Base-by-base conservation (phyloP, 108 stramenopile genomes). In the Chaetoceros muelleri region DNA sequence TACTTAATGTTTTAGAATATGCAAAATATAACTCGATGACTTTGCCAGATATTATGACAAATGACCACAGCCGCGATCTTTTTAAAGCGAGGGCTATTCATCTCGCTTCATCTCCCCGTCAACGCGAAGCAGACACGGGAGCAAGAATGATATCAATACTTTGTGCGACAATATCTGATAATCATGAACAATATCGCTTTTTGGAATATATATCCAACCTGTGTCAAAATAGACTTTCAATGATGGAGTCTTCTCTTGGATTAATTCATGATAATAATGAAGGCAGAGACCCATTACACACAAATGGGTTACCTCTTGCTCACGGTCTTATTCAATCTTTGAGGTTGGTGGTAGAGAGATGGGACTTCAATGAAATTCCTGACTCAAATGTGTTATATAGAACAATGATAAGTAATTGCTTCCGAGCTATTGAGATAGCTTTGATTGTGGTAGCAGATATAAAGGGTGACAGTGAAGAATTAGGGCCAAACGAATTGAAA, bases 51-150 rank as follows among this genome's bases (percentile, higher is more conserved):
- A 10, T 40, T 40, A 10, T 40, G 5, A 10, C 34, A 40, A 40
- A 40, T 40, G 8, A 40, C 13, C 8, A 40, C 13, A 40, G 34
- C 13, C 13, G 34, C 13, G 13, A 40, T 10, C 34, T 40, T 40
- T 30, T 16, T 17, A 20, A 46, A 46, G 52, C 57, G 44, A 70
- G 75, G 24, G 81, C 67, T 2, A n/a, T 82, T 13, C 61, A 65
- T 52, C 59, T 81, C 28, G 79, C 79, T 8, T 72, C 75, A 2
- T 76, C 74, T 19, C 84, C 84, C 8, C 57, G 84, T 28, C 74
- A 78, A 60, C 61, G 80, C 5, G 84, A 85, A 55, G 69, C 78
- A 1, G 84, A 85, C 30, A 76, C 84, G 0, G 84, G 84, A 5
- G 71, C 76, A 7, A 66, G 74, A 10, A 58, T 81, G 22, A 30